phyloP scores from a whole-genome alignment of 768 basidiomycete genomes.

The Mycena galopus region DNA sequence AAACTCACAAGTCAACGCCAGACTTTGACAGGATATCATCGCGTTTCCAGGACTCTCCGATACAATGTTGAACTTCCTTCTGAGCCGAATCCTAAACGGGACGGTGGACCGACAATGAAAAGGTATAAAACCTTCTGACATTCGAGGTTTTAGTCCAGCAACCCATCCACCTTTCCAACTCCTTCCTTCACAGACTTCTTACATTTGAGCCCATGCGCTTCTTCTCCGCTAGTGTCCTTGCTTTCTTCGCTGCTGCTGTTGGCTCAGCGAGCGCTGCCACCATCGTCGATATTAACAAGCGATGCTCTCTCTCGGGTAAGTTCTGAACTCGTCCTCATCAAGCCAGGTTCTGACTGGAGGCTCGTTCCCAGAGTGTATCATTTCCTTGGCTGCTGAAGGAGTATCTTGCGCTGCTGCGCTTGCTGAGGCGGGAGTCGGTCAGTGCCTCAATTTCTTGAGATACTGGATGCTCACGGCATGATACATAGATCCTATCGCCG shows the following conservation, averaged over 20 bases:
- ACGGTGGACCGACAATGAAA: background rate
- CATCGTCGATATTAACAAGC: background rate
- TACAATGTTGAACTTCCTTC: background rate
- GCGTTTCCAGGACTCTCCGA: background rate
- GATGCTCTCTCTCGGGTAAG: no score
- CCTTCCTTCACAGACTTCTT: no score
- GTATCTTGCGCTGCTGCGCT: background rate
- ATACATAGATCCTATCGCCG: background rate
- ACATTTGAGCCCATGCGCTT: background rate
- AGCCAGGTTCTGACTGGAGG: background rate
- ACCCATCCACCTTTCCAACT: background rate
- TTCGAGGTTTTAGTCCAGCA: background rate
- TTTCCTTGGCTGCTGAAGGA: background rate
- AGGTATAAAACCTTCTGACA: background rate
- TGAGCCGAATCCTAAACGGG: background rate
- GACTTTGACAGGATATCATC: background rate
- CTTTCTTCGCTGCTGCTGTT: background rate
- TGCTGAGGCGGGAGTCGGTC: background rate
- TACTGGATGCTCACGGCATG: background rate
- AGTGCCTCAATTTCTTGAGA: background rate
- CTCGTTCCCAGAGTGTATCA: background rate
- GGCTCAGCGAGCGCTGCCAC: background rate
- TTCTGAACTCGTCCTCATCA: background rate
- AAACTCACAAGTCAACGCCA: background rate
- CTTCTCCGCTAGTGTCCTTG: background rate